These are phyloP conservation scores for Chytridium lagenaria DNA, from an alignment of 371 early-diverging fungal species.

Conservation along the genomic window DNA sequence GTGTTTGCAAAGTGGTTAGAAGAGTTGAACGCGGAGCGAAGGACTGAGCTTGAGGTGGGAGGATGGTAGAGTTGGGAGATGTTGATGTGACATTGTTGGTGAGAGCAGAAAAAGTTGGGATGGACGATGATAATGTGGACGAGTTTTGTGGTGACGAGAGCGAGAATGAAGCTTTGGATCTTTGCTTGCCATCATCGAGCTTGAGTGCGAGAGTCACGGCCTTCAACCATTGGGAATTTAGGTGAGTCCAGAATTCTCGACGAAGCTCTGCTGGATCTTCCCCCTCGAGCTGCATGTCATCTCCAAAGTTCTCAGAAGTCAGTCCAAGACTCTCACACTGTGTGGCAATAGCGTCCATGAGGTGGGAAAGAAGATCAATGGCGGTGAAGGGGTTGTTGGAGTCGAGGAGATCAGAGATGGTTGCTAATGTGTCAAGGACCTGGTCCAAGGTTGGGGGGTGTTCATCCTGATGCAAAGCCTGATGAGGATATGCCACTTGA, in stretches of 20 bases:
- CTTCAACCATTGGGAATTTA: slow-evolving; percentile 2
- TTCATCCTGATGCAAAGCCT: neutral
- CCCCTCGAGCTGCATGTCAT: neutral
- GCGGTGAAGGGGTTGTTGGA: neutral
- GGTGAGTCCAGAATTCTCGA: neutral
- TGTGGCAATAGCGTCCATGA: slow-evolving; percentile 7
- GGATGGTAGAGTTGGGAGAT: too few relatives aligned
- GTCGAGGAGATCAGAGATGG: neutral
- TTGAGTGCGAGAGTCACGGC: neutral
- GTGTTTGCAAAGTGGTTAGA: too few relatives aligned
- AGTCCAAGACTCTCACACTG: slow-evolving; percentile 15
- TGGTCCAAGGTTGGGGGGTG: neutral
- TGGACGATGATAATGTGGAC: too few relatives aligned
- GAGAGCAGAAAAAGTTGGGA: too few relatives aligned
- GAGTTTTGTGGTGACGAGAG: too few relatives aligned
- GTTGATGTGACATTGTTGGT: too few relatives aligned
- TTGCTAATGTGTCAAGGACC: neutral
- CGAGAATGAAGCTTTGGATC: neutral
- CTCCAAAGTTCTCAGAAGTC: neutral
- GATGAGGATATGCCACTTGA: too few relatives aligned
- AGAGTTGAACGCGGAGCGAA: too few relatives aligned
- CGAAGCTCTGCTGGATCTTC: neutral
- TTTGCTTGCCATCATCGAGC: neutral
- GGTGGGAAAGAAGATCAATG: slow-evolving; percentile 1
- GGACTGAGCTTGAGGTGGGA: too few relatives aligned